phyloP scores from a whole-genome alignment of 805 yeast species.

The Candida glaebosa region DNA sequence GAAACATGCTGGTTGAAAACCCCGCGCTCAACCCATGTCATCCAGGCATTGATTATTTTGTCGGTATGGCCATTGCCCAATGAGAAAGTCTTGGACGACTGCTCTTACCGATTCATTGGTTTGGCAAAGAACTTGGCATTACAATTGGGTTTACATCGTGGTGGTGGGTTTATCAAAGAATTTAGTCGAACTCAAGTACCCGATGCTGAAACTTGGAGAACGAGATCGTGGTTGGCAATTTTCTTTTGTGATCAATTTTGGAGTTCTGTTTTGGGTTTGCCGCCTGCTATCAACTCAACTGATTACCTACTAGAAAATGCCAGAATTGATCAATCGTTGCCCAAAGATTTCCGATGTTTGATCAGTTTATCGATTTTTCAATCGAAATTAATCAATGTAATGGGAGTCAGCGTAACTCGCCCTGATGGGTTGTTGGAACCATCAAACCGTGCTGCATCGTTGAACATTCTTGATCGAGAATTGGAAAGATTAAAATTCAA shows the following conservation, averaged over 20 bases:
- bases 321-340: slow-evolving; percentile 59
- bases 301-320: slow-evolving; percentile 83
- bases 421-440: slow-evolving; percentile 91
- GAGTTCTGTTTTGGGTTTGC: slow-evolving; percentile 84
- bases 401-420: slow-evolving; percentile 82
- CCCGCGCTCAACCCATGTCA: slow-evolving; percentile 90
- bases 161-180: slow-evolving; percentile 85
- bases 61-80: slow-evolving; percentile 93
- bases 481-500: slow-evolving; percentile 67
- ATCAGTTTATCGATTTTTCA: slow-evolving; percentile 78
- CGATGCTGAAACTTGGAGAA: slow-evolving; percentile 91
- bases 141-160: slow-evolving; percentile 84
- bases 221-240: slow-evolving; percentile 86
- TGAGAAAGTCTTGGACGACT: slow-evolving; percentile 87
- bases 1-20: slow-evolving; percentile 93
- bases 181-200: slow-evolving; percentile 90
- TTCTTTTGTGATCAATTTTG: slow-evolving; percentile 88
- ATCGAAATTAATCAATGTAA: slow-evolving; percentile 73
- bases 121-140: slow-evolving; percentile 79
- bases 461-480: slow-evolving; percentile 76
- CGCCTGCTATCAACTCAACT: slow-evolving; percentile 74
- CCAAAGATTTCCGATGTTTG: slow-evolving; percentile 67
- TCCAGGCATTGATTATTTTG: slow-evolving; percentile 82
- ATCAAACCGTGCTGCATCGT: slow-evolving; percentile 72
- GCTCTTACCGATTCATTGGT: slow-evolving; percentile 84